Evolutionary conservation across 805 yeast genomes (phyloP), one percentile per base, ranked within the genome.

Genomic region (Limtongia smithiae): DNA sequence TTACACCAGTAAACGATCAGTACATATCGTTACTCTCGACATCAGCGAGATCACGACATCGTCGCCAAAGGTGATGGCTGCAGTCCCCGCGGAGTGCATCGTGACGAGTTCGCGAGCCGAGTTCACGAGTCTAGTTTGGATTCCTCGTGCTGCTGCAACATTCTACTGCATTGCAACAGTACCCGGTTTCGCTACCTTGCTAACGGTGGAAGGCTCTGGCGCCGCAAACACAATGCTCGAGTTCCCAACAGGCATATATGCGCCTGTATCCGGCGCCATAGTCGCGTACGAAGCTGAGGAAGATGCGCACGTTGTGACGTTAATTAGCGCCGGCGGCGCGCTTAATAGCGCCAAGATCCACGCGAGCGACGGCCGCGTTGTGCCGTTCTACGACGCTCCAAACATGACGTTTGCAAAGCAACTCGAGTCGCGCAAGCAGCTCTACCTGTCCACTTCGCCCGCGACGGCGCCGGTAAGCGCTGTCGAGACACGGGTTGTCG

Each of bases 401-500:
- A 14, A 14, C 37, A n/a, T n/a, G n/a, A 6, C 20, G 15, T 9
- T 35, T n/a, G 25, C 25, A 6, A 22, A 8, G 12, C 25, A 35
- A 8, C 12, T 8, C 25, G 14, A 11, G 12, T 11, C 38, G 22
- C 38, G 4, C n/a, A 5, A 8, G 14, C 20, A 35, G 20, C 12
- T 4, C 25, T 22, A 11, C 25, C 38, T 11, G 14, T 11, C 25
- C 22, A n/a, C 14, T n/a, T 5, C 17, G 25, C 14, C 20, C 11
- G 17, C 6, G 21, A 7, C 37, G 11, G 48, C 41, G 9, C 31
- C 22, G 31, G 25, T 37, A 8, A 21, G 20, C 3, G 24, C 25
- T 2, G 30, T 28, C 6, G 50, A 44, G 11, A 52, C 33, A 24
- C 31, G 44, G 8, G 27, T 52, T 2, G 24, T 35, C 18, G 54